phyloP scores from a whole-genome alignment of 2,329 filamentous ascomycete species.

The Fusarium oligoseptatum region DNA sequence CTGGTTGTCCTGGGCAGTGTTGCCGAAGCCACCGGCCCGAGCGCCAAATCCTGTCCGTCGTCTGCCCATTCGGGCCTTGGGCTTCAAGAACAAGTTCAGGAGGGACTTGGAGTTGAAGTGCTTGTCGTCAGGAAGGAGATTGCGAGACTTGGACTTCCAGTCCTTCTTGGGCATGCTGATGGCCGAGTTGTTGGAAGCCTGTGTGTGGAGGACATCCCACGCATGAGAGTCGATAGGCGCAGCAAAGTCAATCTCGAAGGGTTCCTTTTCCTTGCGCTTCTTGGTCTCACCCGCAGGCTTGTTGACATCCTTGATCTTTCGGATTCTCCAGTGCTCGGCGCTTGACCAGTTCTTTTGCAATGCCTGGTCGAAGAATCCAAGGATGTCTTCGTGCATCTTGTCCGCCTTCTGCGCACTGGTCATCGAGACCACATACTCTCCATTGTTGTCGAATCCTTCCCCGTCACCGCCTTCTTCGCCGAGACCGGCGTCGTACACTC shows the following conservation, averaged over 20 bases:
- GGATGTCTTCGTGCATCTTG: conserved; percentile 87
- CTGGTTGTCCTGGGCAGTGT: conserved; percentile 61
- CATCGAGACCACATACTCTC: conserved; percentile 85
- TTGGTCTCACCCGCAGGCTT: conserved; percentile 73
- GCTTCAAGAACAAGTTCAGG: conserved; percentile 92
- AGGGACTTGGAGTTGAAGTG: conserved; percentile 97
- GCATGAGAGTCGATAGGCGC: conserved; percentile 78
- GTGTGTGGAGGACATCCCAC: conserved; percentile 84
- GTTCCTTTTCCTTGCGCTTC: conserved; percentile 93
- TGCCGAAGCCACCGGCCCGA: conserved; percentile 57
- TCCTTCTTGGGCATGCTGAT: conserved; percentile 93
- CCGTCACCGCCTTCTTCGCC: conserved; percentile 66
- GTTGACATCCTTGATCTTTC: conserved; percentile 84
- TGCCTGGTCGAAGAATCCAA: conserved; percentile 98
- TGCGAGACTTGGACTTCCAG: conserved; percentile 93
- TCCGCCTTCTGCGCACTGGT: conserved; percentile 74
- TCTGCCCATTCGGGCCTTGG: conserved; percentile 85
- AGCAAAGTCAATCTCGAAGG: conserved; percentile 92
- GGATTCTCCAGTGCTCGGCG: conserved; percentile 98
- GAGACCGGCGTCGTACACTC: conserved; percentile 76
- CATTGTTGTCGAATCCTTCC: conserved; percentile 65
- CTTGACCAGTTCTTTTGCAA: conserved; percentile 97
- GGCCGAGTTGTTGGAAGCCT: conserved; percentile 81
- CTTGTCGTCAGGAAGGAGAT: conserved; percentile 96
- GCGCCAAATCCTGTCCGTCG: conserved; percentile 68